These are phyloP conservation scores for Pseudogymnoascus sp. DNA, from an alignment of 2,329 filamentous ascomycete species.

Conservation along the genomic window DNA sequence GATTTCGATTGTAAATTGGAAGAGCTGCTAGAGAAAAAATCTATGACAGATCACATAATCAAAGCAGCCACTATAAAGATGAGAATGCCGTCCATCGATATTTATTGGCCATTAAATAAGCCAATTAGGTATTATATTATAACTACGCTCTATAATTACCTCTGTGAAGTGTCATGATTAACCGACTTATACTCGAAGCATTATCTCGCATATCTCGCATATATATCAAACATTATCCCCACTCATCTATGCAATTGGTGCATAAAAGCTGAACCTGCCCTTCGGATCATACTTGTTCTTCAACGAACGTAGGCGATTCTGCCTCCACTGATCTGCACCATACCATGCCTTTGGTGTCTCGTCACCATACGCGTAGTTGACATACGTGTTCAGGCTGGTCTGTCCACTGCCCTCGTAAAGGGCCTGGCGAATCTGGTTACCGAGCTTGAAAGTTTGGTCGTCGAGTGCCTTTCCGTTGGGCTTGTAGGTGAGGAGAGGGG, in stretches of 20 bases:
- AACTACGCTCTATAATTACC: neutral
- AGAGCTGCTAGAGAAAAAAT: no score
- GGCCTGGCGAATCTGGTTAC: slow-evolving; percentile 33
- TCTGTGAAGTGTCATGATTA: neutral
- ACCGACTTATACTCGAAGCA: neutral
- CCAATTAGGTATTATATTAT: neutral
- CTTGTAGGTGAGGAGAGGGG: slow-evolving; percentile 33
- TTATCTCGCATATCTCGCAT: neutral
- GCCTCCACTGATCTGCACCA: slow-evolving; percentile 43
- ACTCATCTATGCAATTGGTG: slow-evolving; percentile 29
- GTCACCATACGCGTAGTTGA: slow-evolving; percentile 47
- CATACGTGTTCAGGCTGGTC: slow-evolving; percentile 34
- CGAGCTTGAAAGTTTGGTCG: slow-evolving; percentile 29
- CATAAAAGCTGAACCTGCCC: slow-evolving; percentile 39
- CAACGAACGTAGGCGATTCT: slow-evolving; percentile 37
- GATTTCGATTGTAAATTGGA: no score
- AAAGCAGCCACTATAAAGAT: no score
- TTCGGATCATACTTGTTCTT: slow-evolving; percentile 44
- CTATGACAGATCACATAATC: no score
- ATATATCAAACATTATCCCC: neutral
- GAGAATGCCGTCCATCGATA: no score
- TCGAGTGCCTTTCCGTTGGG: slow-evolving; percentile 30
- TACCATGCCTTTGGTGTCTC: slow-evolving; percentile 39
- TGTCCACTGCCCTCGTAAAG: slow-evolving; percentile 31
- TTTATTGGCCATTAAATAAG: neutral